Evolutionary conservation across 116 monocot species (phyloP), one percentile per base, ranked within the genome.

Genomic region (Posidonia oceanica): DNA sequence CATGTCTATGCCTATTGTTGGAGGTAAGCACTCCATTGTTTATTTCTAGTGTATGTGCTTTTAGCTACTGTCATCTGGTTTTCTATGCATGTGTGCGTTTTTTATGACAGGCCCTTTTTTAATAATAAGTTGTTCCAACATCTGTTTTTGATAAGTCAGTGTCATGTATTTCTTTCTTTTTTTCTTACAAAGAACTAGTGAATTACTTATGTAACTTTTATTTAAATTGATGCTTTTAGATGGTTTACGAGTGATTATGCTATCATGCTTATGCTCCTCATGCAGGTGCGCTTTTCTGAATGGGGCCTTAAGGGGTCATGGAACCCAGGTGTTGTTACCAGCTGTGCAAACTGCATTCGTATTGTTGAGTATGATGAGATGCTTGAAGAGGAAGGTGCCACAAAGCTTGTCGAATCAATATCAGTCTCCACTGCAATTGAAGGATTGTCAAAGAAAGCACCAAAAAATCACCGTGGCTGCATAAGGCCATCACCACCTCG

Each of bases 241-340:
- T 69, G 12, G 54, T 22, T 16, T 39, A 4, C 10, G 15, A 36
- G 37, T 38, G 29, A 4, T 10, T 23, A 8, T 10, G n/a, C 36
- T 3, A 41, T 41, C 41, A 42, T 42, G 3, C 39, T 58, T 60
- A 23, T 61, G 29, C 4, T 69, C 56, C 17, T 60, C 36, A 20
- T 73, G 39, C 75, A 90, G 90, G 86, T 86, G 3, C 67, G 80
- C 17, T 76, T 44, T 70, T 65, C 59, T 39, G 90, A 86, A 7
- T 86, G 80, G n/a, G 86, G 90, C 36, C 80, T 86, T 14, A 78
- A 59, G 12, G 90, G 90, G 6, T 86, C 84, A 3, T 90, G 90
- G 90, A 84, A 84, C 59, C 4, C 52, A 14, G 84, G 80, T 39
- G 29, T 52, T 11, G 71, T 90, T 40, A 29, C 80, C 20, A 71